These are phyloP conservation scores for Epichloe gansuensis DNA, from an alignment of 2,329 filamentous ascomycete species.

Conservation along the genomic window DNA sequence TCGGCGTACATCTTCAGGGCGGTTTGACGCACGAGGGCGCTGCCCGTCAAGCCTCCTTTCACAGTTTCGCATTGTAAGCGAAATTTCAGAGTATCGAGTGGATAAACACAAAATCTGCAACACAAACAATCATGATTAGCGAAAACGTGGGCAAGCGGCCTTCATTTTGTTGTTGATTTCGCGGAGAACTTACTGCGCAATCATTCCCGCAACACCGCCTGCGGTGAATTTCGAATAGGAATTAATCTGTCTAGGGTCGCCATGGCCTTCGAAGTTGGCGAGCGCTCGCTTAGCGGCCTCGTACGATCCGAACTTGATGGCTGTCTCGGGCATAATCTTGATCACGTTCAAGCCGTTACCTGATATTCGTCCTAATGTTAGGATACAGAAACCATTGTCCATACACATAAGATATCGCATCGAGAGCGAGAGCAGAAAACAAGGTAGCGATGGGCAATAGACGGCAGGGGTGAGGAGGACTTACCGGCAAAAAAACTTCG, in stretches of 20 bases:
- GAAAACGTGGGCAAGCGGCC: not conserved
- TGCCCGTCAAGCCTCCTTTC: conserved; percentile 70
- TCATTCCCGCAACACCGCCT: conserved; percentile 84
- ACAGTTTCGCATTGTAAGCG: conserved; percentile 91
- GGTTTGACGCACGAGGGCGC: conserved; percentile 69
- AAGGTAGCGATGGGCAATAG: not conserved
- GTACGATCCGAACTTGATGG: conserved; percentile 96
- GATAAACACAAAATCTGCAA: conserved; percentile 79
- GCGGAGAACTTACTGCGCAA: conserved; percentile 58
- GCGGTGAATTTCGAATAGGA: conserved; percentile 82
- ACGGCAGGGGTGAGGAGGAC: conserved; percentile 14
- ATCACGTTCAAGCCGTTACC: conserved; percentile 93
- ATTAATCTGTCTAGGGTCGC: conserved; percentile 66
- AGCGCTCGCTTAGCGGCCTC: conserved; percentile 87
- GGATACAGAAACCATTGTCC: not conserved
- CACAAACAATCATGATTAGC: not conserved
- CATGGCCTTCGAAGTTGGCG: conserved; percentile 76
- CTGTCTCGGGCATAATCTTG: conserved; percentile 98
- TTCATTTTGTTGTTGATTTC: not conserved
- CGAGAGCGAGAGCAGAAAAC: not conserved
- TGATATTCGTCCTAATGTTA: conserved; percentile 21
- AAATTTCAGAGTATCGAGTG: conserved; percentile 73
- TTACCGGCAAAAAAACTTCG: conserved; percentile 86
- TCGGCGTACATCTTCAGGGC: conserved; percentile 75
- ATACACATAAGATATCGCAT: not conserved